Evolutionary conservation across 768 basidiomycete genomes (phyloP), one percentile per base, ranked within the genome.

Genomic region (Leccinum imitatum): DNA sequence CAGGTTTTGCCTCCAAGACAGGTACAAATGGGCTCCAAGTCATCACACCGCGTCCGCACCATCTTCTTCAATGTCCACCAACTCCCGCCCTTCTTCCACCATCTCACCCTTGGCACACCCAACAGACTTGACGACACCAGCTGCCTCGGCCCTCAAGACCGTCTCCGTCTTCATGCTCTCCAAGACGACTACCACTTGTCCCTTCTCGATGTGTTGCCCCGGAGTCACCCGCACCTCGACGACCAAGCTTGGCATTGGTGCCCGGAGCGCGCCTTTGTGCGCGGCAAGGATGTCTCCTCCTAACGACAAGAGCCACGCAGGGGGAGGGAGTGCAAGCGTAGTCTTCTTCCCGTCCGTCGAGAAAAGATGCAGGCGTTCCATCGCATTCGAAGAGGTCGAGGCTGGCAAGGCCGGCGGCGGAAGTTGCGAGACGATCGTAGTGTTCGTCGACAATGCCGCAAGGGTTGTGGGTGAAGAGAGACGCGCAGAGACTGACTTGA

Each of bases 91-190:
- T 69, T 96, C 93, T 64, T 91, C 89, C 0, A 96, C 93, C 86
- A 95, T 93, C 73, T 95, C 90, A 3, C 95, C 95, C 67, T 90
- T 89, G 73, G 77, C 82, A 69, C 91, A 95, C 14, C 84, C 84
- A 14, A 96, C 83, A 50, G 82, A 78, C 65, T 79, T 85, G 8
- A 96, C 87, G 6, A 86, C 76, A 4, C 93, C 95, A 39, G 82
- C 77, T 8, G 77, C 78, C 60, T 86, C 82, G 14, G 92, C 86
- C 56, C 93, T 80, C 63, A 97, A 73, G 46, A 93, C 90, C 41
- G 90, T 95, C 76, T 96, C 94, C 63, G 94, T 97, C 84, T 98
- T 98, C 95, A 97, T 98, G 69, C 94, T 96, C 77, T 96, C 95
- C 69, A 96, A 75, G 6, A 95, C 85, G 31, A 94, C 86, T 9